A percentile compares a stretch with the other conserved stretches of the same genome.
Conservation (phyloP, 768 basidiomycete genomes). For the Artomyces pyxidatus region DNA sequence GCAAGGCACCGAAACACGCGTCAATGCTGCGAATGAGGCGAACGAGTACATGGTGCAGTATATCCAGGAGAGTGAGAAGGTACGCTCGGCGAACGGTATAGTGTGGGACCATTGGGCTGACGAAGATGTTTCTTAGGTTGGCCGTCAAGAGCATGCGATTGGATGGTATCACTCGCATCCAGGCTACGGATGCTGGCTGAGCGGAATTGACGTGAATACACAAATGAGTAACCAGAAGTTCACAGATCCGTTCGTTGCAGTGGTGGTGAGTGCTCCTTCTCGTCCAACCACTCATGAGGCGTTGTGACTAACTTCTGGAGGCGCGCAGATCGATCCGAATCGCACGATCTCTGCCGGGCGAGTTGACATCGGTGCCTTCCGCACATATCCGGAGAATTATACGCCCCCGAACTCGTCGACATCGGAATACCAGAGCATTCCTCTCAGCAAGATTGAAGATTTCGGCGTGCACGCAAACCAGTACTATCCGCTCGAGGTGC, state of each 20-base stretch:
- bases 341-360: conserved; percentile 97
- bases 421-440: conserved; percentile 94
- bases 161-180: conserved; percentile 99
- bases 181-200: conserved; percentile 98
- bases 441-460: conserved; percentile 95
- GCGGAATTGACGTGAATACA: conserved; percentile 97
- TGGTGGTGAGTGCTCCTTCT: conserved; percentile 58
- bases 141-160: conserved; percentile 77
- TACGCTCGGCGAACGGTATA: conserved; percentile 23
- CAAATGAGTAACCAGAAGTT: conserved; percentile 93
- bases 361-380: conserved; percentile 98
- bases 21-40: conserved; percentile 92
- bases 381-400: conserved; percentile 94
- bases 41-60: conserved; percentile 99
- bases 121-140: conserved; percentile 43
- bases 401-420: conserved; percentile 62
- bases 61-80: conserved; percentile 72
- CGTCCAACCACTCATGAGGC: conserved; percentile 1
- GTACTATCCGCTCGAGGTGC: conserved; percentile 91
- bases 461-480: conserved; percentile 97
- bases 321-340: conserved; percentile 85
- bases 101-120: not conserved
- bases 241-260: conserved; percentile 95
- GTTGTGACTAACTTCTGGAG: not conserved
- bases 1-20: conserved; percentile 96